Evolutionary conservation across 2,329 filamentous ascomycete genomes (phyloP).

Genomic region (Karstenula rhodostoma): DNA sequence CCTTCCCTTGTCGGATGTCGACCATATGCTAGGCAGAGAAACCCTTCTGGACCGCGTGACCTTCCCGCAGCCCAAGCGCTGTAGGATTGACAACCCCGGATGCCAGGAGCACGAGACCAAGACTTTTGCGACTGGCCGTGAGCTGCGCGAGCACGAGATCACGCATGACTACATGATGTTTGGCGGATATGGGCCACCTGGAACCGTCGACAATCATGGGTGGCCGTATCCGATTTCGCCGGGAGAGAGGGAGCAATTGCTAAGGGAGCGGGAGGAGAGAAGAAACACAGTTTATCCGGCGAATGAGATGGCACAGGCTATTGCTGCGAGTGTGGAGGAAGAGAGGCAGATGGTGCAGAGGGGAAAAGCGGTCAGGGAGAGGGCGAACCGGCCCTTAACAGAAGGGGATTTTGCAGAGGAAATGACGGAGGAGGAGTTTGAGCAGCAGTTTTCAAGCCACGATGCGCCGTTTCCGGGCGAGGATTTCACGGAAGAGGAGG

Average conservation of each 20-base stretch:
- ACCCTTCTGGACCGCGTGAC: not conserved
- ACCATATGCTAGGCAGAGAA: not conserved
- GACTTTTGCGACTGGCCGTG: not conserved
- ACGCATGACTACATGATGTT: slow-evolving; percentile 3
- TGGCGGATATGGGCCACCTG: not conserved
- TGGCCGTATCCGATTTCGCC: not conserved
- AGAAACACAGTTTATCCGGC: not conserved
- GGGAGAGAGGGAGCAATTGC: not conserved
- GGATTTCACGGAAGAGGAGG: not conserved
- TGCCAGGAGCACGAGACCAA: not conserved
- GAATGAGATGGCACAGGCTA: not conserved
- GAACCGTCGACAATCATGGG: not conserved
- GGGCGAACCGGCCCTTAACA: not conserved
- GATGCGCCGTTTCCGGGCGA: not conserved
- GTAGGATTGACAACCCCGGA: not conserved
- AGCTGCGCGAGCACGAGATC: not conserved
- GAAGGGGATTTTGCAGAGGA: not conserved
- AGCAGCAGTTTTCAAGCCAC: not conserved
- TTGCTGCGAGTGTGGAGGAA: not conserved
- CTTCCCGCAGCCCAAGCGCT: not conserved
- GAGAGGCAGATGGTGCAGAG: not conserved
- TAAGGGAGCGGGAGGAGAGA: not conserved
- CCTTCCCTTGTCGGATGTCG: not conserved
- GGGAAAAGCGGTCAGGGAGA: not conserved
- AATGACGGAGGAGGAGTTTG: not conserved